phyloP scores from a whole-genome alignment of 768 basidiomycete genomes.

The Stropharia rugosoannulata region DNA sequence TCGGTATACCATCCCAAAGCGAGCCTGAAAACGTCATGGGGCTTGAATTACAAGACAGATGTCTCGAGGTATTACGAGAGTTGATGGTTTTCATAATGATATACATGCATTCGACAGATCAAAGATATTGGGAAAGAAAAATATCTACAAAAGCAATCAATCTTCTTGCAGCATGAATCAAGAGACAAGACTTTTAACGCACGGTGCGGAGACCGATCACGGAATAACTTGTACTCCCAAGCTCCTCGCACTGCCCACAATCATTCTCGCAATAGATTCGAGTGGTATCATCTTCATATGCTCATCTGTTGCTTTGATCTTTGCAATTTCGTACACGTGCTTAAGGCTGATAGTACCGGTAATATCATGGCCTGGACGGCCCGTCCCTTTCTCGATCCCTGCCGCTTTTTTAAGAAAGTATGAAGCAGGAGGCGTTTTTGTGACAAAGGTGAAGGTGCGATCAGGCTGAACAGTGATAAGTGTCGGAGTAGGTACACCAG shows the following conservation, averaged over 20 bases:
- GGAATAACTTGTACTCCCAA: slow-evolving; percentile 90
- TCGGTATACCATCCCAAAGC: slow-evolving; percentile 17
- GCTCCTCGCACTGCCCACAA: slow-evolving; percentile 86
- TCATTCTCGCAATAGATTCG: slow-evolving; percentile 84
- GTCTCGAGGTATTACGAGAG: slow-evolving; percentile 4
- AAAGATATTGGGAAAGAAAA: slow-evolving; percentile 7
- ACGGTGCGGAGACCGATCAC: slow-evolving; percentile 38
- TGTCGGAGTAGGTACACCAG: slow-evolving; percentile 89
- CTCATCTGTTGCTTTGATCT: slow-evolving; percentile 91
- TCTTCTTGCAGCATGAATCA: slow-evolving; percentile 1
- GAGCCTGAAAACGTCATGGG: slow-evolving; percentile 6
- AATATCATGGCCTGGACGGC: slow-evolving; percentile 74
- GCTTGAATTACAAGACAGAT: slow-evolving; percentile 1
- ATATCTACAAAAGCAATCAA: slow-evolving; percentile 10
- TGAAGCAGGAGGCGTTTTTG: slow-evolving; percentile 86
- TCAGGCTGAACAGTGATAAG: slow-evolving; percentile 92
- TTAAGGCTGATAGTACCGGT: slow-evolving; percentile 88
- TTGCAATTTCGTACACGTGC: slow-evolving; percentile 98
- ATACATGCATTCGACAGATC: slow-evolving; percentile 7
- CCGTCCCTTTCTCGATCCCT: slow-evolving; percentile 88
- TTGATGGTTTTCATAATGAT: slow-evolving; percentile 12
- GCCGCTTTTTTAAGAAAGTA: slow-evolving; percentile 92
- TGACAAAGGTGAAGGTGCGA: slow-evolving; percentile 90
- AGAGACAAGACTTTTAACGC: slow-evolving; percentile 8
- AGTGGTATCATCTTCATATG: slow-evolving; percentile 84